Evolutionary conservation across 169 alveolate genomes (phyloP).

Genomic region (Plasmodium cynomolgi): DNA sequence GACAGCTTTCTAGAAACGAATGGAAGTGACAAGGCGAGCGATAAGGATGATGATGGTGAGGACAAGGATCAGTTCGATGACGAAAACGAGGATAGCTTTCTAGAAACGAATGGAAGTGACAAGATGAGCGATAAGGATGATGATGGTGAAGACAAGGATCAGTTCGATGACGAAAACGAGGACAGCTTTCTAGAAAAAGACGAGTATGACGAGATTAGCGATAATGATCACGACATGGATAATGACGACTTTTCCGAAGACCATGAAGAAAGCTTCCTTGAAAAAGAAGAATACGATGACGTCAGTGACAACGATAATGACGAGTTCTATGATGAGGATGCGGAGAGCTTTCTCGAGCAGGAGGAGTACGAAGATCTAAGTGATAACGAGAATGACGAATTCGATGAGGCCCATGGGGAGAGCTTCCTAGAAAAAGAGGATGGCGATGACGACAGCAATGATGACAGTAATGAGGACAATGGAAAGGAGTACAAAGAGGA

Average conservation of each 20-base stretch:
- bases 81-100: slow-evolving; percentile 19
- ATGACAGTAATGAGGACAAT: not conserved
- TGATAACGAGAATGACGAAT: not conserved
- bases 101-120: slow-evolving; percentile 15
- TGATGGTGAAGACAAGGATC: not conserved
- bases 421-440: not conserved
- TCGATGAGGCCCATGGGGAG: not conserved
- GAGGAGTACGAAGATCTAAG: not conserved
- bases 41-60: not conserved
- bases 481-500: slow-evolving; percentile 13
- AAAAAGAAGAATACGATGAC: slow-evolving; percentile 40
- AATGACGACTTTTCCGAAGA: not conserved
- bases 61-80: slow-evolving; percentile 10
- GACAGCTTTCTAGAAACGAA: slow-evolving; percentile 42
- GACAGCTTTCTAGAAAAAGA: not conserved
- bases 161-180: not conserved
- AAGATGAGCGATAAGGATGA: not conserved
- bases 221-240: not conserved
- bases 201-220: not conserved
- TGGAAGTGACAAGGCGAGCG: not conserved
- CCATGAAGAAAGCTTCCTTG: slow-evolving; percentile 22
- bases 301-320: slow-evolving; percentile 1
- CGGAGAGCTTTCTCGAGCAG: slow-evolving; percentile 29
- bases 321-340: slow-evolving; percentile 10
- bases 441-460: not conserved